A percentile compares a stretch with the other conserved stretches of the same genome.
phyloP scores from a whole-genome alignment of 2,329 filamentous ascomycete genomes.

The Ophiostoma populinum region DNA sequence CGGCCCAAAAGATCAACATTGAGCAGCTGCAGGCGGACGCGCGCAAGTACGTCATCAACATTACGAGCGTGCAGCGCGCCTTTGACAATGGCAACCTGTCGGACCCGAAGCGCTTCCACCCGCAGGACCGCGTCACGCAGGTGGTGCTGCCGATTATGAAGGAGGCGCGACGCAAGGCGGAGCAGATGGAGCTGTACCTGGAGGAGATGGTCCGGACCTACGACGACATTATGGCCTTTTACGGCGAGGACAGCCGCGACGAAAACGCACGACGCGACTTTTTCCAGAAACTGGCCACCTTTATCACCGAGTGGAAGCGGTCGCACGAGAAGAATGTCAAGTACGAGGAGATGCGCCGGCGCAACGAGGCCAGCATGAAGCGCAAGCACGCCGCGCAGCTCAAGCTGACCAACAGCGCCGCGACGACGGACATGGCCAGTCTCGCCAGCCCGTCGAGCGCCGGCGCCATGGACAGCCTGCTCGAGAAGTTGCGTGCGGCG shows the following conservation, averaged over 20 bases:
- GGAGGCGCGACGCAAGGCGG: constrained; percentile 84
- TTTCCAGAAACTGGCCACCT: constrained; percentile 81
- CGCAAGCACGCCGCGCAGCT: constrained; percentile 63
- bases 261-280: constrained; percentile 91
- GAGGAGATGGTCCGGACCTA: constrained; percentile 85
- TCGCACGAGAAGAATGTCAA: constrained; percentile 80
- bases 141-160: constrained; percentile 91
- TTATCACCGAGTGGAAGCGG: constrained; percentile 91
- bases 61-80: constrained; percentile 82
- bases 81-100: constrained; percentile 88
- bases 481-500: constrained; percentile 87
- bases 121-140: constrained; percentile 84
- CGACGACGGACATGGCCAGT: constrained; percentile 31
- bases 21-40: constrained; percentile 80
- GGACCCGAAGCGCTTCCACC: constrained; percentile 95
- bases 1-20: constrained; percentile 80
- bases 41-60: constrained; percentile 83
- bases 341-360: constrained; percentile 64
- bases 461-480: constrained; percentile 86
- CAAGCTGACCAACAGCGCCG: constrained; percentile 30
- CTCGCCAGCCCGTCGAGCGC: constrained; percentile 54
- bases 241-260: constrained; percentile 82
- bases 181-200: constrained; percentile 84
- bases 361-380: constrained; percentile 84
- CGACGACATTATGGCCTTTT: constrained; percentile 91